A percentile compares a stretch with the other conserved stretches of the same genome.
These are phyloP conservation scores for Planoprotostelium fungivorum DNA, from an alignment of 78 protist species.

Conservation along the genomic window DNA sequence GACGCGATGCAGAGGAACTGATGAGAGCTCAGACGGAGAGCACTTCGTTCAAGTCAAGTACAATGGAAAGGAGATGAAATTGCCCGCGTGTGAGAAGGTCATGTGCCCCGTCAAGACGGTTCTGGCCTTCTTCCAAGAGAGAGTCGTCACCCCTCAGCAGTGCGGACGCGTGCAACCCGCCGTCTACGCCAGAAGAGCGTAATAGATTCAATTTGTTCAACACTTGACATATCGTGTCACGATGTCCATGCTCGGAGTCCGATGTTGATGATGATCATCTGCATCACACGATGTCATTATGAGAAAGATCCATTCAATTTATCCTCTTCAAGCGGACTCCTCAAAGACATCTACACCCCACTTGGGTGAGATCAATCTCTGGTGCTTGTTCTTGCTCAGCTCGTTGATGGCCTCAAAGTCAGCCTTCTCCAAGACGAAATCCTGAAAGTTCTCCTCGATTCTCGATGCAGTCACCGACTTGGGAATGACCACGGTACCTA, in stretches of 20 bases:
- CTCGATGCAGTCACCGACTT: constrained; percentile 33
- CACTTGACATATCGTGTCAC: no score
- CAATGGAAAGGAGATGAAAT: constrained; percentile 18
- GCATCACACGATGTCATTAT: no score
- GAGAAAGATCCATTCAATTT: no score
- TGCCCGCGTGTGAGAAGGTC: constrained; percentile 5
- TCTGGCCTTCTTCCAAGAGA: neutral
- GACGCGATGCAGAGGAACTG: neutral
- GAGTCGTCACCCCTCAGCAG: neutral
- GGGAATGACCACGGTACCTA: constrained; percentile 26
- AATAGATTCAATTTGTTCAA: no score
- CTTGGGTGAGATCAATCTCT: neutral
- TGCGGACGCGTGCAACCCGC: no score
- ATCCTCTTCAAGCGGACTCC: no score
- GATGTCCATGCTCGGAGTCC: no score
- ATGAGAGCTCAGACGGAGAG: neutral
- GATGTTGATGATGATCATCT: no score
- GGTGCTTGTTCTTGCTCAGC: neutral
- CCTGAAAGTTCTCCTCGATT: constrained; percentile 34
- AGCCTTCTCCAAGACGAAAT: neutral
- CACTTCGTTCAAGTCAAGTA: constrained; percentile 35
- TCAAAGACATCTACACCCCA: neutral
- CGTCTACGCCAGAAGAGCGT: no score
- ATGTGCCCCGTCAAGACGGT: constrained; percentile 45
- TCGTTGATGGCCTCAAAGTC: neutral